phyloP scores from a whole-genome alignment of 306 rosid species.

The Fragaria vesca region DNA sequence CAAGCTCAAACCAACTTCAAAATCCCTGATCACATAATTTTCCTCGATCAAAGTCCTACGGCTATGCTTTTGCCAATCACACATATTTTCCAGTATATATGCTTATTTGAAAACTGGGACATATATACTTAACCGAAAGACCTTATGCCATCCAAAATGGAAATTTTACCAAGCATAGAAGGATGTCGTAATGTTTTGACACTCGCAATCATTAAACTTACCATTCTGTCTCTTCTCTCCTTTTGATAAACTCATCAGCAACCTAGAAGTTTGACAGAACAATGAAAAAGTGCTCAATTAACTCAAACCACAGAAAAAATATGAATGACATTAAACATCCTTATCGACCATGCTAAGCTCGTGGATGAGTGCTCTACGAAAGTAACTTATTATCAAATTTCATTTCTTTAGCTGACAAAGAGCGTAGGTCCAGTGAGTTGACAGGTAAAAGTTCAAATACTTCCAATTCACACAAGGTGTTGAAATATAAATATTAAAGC shows the following conservation, averaged over 20 bases:
- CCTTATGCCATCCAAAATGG: background rate
- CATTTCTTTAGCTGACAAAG: background rate
- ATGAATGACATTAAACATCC: no score
- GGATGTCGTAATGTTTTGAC: background rate
- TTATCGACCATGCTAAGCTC: background rate
- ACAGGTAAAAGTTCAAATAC: background rate
- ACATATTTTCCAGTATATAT: background rate
- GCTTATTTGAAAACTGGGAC: no score
- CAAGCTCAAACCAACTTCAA: background rate
- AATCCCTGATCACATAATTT: background rate
- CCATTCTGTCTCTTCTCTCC: constrained; percentile 95
- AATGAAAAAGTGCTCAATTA: constrained; percentile 19
- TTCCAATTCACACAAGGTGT: background rate
- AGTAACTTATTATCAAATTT: background rate
- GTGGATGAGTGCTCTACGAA: no score
- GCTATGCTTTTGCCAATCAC: background rate
- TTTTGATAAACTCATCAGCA: constrained; percentile 86
- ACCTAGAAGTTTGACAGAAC: constrained; percentile 49
- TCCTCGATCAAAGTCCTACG: background rate
- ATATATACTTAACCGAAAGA: background rate
- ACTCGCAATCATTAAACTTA: constrained; percentile 31
- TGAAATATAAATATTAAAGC: background rate
- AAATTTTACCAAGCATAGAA: background rate
- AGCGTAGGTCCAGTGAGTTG: background rate
- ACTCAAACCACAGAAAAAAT: background rate